phyloP scores from a whole-genome alignment of 495 filamentous ascomycete species.

The Aspergillus haitiensis region DNA sequence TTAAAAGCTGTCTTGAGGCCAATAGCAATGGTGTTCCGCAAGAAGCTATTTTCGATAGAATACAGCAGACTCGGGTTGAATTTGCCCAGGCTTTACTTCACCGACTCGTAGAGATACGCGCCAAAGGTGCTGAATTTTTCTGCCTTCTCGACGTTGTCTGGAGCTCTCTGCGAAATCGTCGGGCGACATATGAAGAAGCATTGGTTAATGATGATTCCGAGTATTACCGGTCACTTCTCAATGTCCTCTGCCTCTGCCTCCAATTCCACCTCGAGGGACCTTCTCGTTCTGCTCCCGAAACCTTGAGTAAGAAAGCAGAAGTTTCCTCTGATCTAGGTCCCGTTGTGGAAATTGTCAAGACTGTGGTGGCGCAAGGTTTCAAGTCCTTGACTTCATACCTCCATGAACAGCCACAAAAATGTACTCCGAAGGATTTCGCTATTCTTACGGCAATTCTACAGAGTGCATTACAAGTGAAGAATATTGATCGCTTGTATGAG shows the following conservation, averaged over 20 bases:
- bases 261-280: constrained; percentile 54
- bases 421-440: constrained; percentile 69
- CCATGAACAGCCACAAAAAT: constrained; percentile 60
- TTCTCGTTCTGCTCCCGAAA: constrained; percentile 31
- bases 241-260: constrained; percentile 79
- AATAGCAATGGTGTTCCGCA: constrained; percentile 66
- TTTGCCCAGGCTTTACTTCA: constrained; percentile 76
- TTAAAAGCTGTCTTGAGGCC: constrained; percentile 67
- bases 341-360: constrained; percentile 71
- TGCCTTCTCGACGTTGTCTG: constrained; percentile 65
- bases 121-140: constrained; percentile 59
- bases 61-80: constrained; percentile 70
- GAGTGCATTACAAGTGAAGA: constrained; percentile 66
- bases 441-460: constrained; percentile 90
- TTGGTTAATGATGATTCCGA: constrained; percentile 59
- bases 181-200: constrained; percentile 63
- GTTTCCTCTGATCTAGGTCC: constrained; percentile 47
- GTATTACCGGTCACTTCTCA: constrained; percentile 81
- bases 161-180: constrained; percentile 62
- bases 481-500: constrained; percentile 47
- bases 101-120: constrained; percentile 63
- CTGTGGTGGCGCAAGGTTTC: constrained; percentile 79
- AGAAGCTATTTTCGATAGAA: constrained; percentile 68
- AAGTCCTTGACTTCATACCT: constrained; percentile 71
- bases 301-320: constrained; percentile 40